Conservation (phyloP, 2,329 filamentous ascomycete genomes). For the Colletotrichum musicola region DNA sequence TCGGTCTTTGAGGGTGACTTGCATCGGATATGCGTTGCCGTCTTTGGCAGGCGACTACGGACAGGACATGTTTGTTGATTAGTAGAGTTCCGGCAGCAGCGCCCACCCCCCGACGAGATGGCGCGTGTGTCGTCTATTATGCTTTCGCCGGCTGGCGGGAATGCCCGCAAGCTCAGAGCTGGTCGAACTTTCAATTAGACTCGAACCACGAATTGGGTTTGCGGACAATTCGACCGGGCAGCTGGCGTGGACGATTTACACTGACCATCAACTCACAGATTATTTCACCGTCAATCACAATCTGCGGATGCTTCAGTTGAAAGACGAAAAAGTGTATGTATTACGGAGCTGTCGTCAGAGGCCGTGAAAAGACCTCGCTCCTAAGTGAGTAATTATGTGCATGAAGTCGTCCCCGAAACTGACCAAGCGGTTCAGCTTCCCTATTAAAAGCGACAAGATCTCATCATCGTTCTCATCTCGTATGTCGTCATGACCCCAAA, state of each 20-base stretch:
- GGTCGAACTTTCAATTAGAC: not conserved
- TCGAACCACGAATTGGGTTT: not conserved
- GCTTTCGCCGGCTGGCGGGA: slow-evolving; percentile 12
- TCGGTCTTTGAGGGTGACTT: not conserved
- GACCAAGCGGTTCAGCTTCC: not conserved
- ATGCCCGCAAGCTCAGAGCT: slow-evolving; percentile 5
- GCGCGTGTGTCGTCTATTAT: slow-evolving; percentile 8
- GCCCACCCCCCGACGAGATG: not conserved
- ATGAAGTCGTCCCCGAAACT: slow-evolving; percentile 26
- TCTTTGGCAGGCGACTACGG: slow-evolving; percentile 30
- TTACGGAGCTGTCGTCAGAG: slow-evolving; percentile 26
- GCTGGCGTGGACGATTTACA: not conserved
- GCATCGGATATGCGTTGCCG: slow-evolving; percentile 29
- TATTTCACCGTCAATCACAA: not conserved
- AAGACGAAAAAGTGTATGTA: slow-evolving; percentile 7
- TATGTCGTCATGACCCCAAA: not conserved
- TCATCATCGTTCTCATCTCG: not conserved
- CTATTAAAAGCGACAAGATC: slow-evolving; percentile 24
- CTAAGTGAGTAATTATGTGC: slow-evolving; percentile 16
- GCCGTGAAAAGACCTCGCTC: slow-evolving; percentile 16
- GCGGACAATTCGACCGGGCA: not conserved
- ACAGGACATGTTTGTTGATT: not conserved
- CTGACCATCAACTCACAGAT: too few species aligned
- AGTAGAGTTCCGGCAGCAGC: not conserved
- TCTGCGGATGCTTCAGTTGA: not conserved